phyloP scores from a whole-genome alignment of 768 basidiomycete genomes.

The Kwoniella botswanensis region DNA sequence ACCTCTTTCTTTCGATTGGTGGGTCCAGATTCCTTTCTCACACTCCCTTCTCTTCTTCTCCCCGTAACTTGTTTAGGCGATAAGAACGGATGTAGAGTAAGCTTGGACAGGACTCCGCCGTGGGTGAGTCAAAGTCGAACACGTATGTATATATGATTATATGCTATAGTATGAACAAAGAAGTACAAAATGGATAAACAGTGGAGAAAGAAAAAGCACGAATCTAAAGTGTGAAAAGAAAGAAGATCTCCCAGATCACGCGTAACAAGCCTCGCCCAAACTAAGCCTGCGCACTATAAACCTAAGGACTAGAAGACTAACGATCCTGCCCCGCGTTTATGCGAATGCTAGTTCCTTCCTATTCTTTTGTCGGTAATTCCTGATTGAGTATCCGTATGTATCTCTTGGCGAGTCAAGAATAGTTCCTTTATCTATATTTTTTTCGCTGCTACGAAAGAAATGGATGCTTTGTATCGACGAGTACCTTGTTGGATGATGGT shows the following conservation, averaged over 20 bases:
- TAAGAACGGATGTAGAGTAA: no score
- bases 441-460: no score
- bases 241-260: neutral
- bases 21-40: neutral
- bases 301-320: no score
- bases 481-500: no score
- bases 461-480: no score
- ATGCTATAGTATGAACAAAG: neutral
- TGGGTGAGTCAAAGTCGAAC: neutral
- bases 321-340: conserved; percentile 5
- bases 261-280: neutral
- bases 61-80: neutral
- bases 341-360: neutral
- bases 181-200: neutral
- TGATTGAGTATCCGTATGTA: no score
- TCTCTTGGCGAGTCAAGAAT: no score
- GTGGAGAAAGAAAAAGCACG: neutral
- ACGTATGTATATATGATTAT: neutral
- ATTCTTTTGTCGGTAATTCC: no score
- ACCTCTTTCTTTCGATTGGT: neutral
- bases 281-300: neutral
- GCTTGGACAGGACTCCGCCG: neutral
- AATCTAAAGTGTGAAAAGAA: neutral
- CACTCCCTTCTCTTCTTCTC: neutral
- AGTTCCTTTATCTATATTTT: no score